phyloP scores from a whole-genome alignment of 306 rosid species.

The Vachellia pachyceras region DNA sequence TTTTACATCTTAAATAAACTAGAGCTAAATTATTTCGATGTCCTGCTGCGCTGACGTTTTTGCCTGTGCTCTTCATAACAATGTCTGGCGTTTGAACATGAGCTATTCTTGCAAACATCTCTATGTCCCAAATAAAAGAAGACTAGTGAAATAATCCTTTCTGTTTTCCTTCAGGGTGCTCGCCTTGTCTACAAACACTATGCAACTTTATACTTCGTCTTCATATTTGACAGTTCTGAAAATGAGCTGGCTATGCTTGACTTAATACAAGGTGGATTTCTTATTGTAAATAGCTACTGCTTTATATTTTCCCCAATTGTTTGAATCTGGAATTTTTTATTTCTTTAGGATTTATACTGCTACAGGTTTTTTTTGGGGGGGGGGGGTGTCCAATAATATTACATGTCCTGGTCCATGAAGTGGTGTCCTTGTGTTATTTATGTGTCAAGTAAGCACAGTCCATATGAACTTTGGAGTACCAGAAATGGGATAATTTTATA shows the following conservation, averaged over 20 bases:
- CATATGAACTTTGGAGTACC: neutral
- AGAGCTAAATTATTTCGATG: constrained; percentile 22
- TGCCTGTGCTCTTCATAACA: neutral
- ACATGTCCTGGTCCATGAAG: constrained; percentile 10
- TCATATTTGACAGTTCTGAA: constrained; percentile 89
- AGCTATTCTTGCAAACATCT: neutral
- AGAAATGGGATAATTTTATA: neutral
- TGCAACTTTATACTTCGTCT: constrained; percentile 88
- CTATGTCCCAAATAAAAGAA: neutral
- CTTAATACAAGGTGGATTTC: constrained; percentile 81
- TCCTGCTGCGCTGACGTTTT: neutral
- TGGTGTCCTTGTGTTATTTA: constrained; percentile 1
- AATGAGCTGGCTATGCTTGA: constrained; percentile 99
- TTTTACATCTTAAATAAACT: constrained; percentile 8
- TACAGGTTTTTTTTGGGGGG: neutral
- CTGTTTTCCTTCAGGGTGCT: constrained; percentile 68
- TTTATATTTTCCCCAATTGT: constrained; percentile 16
- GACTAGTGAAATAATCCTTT: constrained; percentile 22
- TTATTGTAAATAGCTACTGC: constrained; percentile 1
- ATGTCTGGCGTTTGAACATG: constrained; percentile 3
- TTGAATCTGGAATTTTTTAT: constrained; percentile 5
- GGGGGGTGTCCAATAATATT: neutral
- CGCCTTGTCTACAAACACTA: constrained; percentile 92
- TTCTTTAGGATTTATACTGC: neutral
- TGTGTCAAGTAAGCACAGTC: neutral